A percentile compares a stretch with the other conserved stretches of the same genome.
phyloP scores from a whole-genome alignment of 2,329 filamentous ascomycete species.

The Neopestalotiopsis rosae region DNA sequence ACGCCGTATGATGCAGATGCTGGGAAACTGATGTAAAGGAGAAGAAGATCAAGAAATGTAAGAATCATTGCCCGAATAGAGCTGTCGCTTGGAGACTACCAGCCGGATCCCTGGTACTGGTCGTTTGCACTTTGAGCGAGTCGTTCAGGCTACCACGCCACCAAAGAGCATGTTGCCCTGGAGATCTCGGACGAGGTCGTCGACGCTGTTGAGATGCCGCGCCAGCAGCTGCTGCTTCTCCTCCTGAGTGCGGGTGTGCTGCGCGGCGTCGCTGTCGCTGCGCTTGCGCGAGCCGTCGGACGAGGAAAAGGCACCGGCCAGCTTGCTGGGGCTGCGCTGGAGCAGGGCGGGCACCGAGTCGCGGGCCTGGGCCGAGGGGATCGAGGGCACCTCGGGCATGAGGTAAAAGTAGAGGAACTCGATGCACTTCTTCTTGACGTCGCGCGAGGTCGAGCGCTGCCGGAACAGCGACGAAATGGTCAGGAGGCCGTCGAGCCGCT shows the following conservation, averaged over 20 bases:
- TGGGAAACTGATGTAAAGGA: background rate
- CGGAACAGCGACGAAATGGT: conserved; percentile 95
- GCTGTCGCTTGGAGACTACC: background rate
- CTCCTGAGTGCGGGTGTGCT: conserved; percentile 68
- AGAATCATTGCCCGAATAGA: too few species aligned
- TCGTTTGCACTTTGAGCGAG: background rate
- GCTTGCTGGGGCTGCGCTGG: conserved; percentile 73
- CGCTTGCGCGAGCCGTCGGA: conserved; percentile 26
- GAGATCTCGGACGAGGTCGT: conserved; percentile 84
- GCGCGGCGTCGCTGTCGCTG: conserved; percentile 38
- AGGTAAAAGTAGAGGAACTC: conserved; percentile 99
- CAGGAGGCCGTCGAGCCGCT: conserved; percentile 87
- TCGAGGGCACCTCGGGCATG: conserved; percentile 81
- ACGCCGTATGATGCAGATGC: conserved; percentile 6
- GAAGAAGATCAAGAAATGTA: background rate
- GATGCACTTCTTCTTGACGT: conserved; percentile 94
- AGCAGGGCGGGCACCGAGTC: conserved; percentile 57
- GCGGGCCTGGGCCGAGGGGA: conserved; percentile 53
- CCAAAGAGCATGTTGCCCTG: conserved; percentile 73
- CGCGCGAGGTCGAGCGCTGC: conserved; percentile 79
- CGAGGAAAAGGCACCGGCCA: conserved; percentile 59
- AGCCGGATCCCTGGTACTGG: background rate
- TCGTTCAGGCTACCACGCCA: conserved; percentile 54
- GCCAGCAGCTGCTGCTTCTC: conserved; percentile 84
- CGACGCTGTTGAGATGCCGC: conserved; percentile 79